Base-by-base conservation (phyloP, 805 yeast species). In the Suhomyces pyralidae region DNA sequence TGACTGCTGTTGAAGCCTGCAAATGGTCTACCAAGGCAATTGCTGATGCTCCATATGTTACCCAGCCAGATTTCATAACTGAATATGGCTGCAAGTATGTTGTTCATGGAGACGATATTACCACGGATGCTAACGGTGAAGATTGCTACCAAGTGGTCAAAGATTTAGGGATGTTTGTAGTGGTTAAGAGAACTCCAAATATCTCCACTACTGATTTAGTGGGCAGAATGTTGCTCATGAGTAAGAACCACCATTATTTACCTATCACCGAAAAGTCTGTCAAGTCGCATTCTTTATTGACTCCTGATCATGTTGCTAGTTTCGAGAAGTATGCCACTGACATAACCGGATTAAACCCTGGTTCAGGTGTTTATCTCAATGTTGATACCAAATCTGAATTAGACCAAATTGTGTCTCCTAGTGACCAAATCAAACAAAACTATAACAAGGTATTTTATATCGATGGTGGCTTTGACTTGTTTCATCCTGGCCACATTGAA, bases 31-130 rank as follows among this genome's bases (percentile, higher is more conserved):
- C 91, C 2, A 63, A 73, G 44, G 82, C 87, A 0, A 80, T 93
- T 15, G 79, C 84, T 2, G 75, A 80, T 56, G 97, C 98, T 0
- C 99, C 99, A 1, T 94, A 94, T 65, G 97, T 93, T 12, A 94
- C 99, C 0, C 88, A 84, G 57, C 96, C 96, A 0, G 73, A 71
- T 42, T 86, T 90, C 49, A 81, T 91, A 90, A 90, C 88, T 60
- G 59, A 75, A 24, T 82, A 82, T 63, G 81, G 81, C 6, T 94
- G 99, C 73, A 71, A 82, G 63, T 94, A 85, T 66, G 99, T 94
- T n/a, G 97, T 94, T 9, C 99, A 94, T 68, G 99, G 99, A 6
- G 99, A 94, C 69, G 99, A 94, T 65, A 90, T 94, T 58, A 94
- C 97, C 24, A 88, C 97, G 1, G 98, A 94, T 69, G 97, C 97